Evolutionary conservation across 139 green algal genomes (phyloP), one percentile per base, ranked within the genome.

Genomic region (Microglena sp.): DNA sequence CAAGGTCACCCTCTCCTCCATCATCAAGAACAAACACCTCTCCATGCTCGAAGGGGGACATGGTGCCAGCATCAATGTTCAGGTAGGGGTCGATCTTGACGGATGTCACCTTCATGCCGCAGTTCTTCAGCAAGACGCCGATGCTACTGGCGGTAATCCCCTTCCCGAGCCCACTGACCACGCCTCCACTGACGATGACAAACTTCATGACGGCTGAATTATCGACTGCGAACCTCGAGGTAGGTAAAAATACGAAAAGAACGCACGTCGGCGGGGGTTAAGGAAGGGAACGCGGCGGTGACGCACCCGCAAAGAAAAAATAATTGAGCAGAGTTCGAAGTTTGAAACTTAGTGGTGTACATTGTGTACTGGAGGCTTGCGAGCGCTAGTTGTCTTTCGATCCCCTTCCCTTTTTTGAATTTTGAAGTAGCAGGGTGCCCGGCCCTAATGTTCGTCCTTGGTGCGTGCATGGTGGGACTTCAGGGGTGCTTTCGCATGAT

Each of bases 1-100:
- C 94, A 36, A 99, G 73, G 70, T 99, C 94, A 32, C 82, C 89
- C 87, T 98, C 93, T 55, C 93, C 93, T 34, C 93, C 93, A 60
- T 99, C 94, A 69, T 99, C 94, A 32, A 98, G 80, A 43, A 99
- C 94, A 72, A 97, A 99, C 45, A 98, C 94, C 73, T 99, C 94
- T 30, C 94, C 94, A 68, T 99, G 94, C 82, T 99, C 94, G 74
- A 99, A 99, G 1, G 94, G 94, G 1, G 90, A 97, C 94, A 99
- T 99, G 3, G 94, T 99, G 26, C 94, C 94, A 32, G 94, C 94
- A 77, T 99, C 94, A 30, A 86, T 90, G 84, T 99, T 99, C n/a
- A 99, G 75, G 68, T 99, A 99, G 1, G 94, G 94, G 67, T 99
- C 90, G 61, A 98, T 97, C 65, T 99, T 99, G 60, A 99, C 96